These are phyloP conservation scores for Penicillium cosmopolitanum DNA, from an alignment of 495 filamentous ascomycete genomes.

Conservation along the genomic window DNA sequence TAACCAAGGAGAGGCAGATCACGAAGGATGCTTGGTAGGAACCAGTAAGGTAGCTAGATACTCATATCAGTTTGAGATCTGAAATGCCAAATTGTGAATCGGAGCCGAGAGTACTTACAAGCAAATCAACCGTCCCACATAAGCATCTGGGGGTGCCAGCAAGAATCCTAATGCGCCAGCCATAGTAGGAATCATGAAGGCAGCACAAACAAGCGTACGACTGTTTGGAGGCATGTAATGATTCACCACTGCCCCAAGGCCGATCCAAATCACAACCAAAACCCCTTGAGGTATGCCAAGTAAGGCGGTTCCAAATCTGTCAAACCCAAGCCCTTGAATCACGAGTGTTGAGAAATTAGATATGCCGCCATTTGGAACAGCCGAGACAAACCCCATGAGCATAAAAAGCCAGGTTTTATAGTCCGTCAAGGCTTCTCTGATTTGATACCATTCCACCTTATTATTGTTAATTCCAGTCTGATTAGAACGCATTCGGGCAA, in stretches of 20 bases:
- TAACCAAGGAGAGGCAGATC: constrained; percentile 57
- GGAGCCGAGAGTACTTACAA: background rate
- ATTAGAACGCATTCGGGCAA: constrained; percentile 56
- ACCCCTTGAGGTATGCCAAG: background rate
- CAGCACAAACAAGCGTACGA: background rate
- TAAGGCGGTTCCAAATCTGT: constrained; percentile 19
- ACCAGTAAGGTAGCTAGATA: constrained; percentile 50
- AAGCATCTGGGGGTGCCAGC: background rate
- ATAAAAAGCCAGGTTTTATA: constrained; percentile 51
- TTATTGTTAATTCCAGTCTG: constrained; percentile 60
- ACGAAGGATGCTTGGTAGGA: constrained; percentile 64
- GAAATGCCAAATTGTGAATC: too few relatives aligned
- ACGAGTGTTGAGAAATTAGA: constrained; percentile 61
- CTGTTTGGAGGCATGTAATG: background rate
- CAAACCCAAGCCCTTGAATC: constrained; percentile 61
- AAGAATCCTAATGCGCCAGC: background rate
- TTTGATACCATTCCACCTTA: constrained; percentile 53
- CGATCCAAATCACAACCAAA: constrained; percentile 42
- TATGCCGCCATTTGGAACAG: constrained; percentile 50
- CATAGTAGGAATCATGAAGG: background rate
- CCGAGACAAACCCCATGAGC: constrained; percentile 33
- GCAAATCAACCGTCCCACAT: background rate
- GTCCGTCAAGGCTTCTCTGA: constrained; percentile 51
- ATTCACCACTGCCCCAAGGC: constrained; percentile 23
- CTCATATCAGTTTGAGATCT: too few relatives aligned